Evolutionary conservation across 164 flowering plant species (phyloP).

Genomic region (Macadamia tetraphylla): DNA sequence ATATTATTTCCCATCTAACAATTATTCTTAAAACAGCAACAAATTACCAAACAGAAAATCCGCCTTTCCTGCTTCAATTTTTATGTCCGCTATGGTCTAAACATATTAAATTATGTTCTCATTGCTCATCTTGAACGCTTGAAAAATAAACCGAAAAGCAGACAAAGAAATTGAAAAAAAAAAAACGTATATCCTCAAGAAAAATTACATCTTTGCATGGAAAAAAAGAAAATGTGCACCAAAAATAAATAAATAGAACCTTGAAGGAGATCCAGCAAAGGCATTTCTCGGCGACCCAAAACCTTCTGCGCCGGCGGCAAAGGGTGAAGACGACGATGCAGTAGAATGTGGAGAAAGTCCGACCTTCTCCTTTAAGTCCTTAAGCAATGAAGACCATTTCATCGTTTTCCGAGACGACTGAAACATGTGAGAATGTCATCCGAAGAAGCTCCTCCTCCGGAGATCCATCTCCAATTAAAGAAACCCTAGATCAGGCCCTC

Average conservation of each 20-base stretch:
- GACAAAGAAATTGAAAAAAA: neutral
- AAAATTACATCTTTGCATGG: neutral
- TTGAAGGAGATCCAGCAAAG: slow-evolving; percentile 39
- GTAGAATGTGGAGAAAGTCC: slow-evolving; percentile 51
- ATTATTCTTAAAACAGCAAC: neutral
- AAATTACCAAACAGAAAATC: neutral
- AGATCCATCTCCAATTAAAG: slow-evolving; percentile 15
- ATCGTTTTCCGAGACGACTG: slow-evolving; percentile 55
- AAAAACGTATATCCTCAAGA: neutral
- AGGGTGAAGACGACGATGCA: slow-evolving; percentile 28
- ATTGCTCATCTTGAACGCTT: neutral
- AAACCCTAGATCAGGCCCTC: slow-evolving; percentile 32
- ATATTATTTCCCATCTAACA: neutral
- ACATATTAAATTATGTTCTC: neutral
- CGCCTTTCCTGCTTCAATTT: neutral
- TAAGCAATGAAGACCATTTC: slow-evolving; percentile 98
- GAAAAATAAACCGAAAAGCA: neutral
- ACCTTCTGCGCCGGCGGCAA: slow-evolving; percentile 11
- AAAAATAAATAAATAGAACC: slow-evolving; percentile 26
- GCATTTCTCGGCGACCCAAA: slow-evolving; percentile 20
- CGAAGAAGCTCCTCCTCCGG: slow-evolving; percentile 19
- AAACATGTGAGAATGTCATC: slow-evolving; percentile 56
- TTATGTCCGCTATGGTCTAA: neutral
- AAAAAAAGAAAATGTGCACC: neutral
- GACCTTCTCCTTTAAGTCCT: slow-evolving; percentile 92